phyloP scores from a whole-genome alignment of 2,329 filamentous ascomycete genomes.

The Ceratocystis harringtonii region DNA sequence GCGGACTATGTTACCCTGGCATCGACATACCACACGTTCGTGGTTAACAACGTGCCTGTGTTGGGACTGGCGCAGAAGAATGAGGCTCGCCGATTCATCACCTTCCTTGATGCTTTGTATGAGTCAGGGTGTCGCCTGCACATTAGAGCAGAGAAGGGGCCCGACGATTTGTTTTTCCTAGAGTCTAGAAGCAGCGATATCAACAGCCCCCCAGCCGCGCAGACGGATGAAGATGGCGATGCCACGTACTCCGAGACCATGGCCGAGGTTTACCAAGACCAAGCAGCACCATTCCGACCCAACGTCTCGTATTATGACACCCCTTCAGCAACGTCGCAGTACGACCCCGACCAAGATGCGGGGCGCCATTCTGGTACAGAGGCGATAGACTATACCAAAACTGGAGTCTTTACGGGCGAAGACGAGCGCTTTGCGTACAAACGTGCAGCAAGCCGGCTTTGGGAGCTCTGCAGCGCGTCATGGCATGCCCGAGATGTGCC shows the following conservation, averaged over 20 bases:
- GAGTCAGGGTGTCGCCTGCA: conserved; percentile 67
- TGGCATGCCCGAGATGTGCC: conserved; percentile 48
- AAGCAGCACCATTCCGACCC: conserved; percentile 60
- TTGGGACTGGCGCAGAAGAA: conserved; percentile 58
- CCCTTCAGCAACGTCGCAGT: conserved; percentile 31
- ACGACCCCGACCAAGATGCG: conserved; percentile 43
- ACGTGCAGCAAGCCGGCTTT: conserved; percentile 59
- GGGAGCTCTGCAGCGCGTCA: conserved; percentile 60
- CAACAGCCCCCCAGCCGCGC: not conserved
- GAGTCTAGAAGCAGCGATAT: conserved; percentile 27
- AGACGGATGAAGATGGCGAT: conserved; percentile 23
- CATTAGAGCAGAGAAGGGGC: conserved; percentile 49
- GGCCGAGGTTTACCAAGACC: conserved; percentile 62
- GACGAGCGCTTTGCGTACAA: conserved; percentile 74
- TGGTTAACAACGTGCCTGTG: conserved; percentile 55
- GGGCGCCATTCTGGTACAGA: conserved; percentile 30
- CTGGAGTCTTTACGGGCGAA: conserved; percentile 58
- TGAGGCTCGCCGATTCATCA: conserved; percentile 67
- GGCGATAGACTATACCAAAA: conserved; percentile 49
- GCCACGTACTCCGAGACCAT: conserved; percentile 32
- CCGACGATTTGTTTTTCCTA: conserved; percentile 67
- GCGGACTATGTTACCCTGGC: conserved; percentile 74
- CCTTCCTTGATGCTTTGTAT: conserved; percentile 64
- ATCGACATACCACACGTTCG: conserved; percentile 63
- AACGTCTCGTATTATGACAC: conserved; percentile 55